Base-by-base conservation (phyloP, 164 flowering plant species). In the Aristolochia fimbriata region DNA sequence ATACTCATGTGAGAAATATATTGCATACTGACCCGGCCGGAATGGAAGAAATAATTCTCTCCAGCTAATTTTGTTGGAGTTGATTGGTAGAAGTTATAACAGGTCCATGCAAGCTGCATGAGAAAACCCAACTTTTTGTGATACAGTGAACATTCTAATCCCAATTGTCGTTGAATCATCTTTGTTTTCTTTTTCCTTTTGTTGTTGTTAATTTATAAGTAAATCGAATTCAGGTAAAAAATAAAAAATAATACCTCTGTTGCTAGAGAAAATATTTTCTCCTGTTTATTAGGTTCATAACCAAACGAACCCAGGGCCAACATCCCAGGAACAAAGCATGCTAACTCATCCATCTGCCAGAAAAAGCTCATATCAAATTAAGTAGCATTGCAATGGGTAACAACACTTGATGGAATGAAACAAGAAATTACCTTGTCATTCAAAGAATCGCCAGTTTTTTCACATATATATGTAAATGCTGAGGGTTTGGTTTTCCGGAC, bases 241-340 rank as follows among this genome's bases (percentile, higher is more conserved):
- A 13, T n/a, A n/a, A 55, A 30, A 25, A 30, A 15, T 7, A 30
- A 59, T 80, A 92, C 98, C 99, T 94, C 99, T 74, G 87, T 88
- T 21, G 99, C 97, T 61, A 94, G 91, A 30, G 91, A 69, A n/a
- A 94, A 60, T 68, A 74, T 76, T 68, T 81, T 85, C 69, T 68
- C 62, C 20, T 87, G 71, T 1, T 88, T 86, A 43, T 66, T 91
- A 63, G 88, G 78, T 48, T 71, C 88, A 80, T 88, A 91, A 66
- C 93, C 99, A 70, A 68, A 72, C 47, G 99, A 79, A 55, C 99
- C 99, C 60, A 94, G 77, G 64, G 96, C 99, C 68, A 94, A 60
- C 99, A 94, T 94, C 60, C 99, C 99, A 47, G 97, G 96, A 68
- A 82, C 99, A 84, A 94, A 94, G 77, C 99, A 94, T 63, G 97